phyloP scores from a whole-genome alignment of 176 grass and related monocot species.

The Paspalum vaginatum region DNA sequence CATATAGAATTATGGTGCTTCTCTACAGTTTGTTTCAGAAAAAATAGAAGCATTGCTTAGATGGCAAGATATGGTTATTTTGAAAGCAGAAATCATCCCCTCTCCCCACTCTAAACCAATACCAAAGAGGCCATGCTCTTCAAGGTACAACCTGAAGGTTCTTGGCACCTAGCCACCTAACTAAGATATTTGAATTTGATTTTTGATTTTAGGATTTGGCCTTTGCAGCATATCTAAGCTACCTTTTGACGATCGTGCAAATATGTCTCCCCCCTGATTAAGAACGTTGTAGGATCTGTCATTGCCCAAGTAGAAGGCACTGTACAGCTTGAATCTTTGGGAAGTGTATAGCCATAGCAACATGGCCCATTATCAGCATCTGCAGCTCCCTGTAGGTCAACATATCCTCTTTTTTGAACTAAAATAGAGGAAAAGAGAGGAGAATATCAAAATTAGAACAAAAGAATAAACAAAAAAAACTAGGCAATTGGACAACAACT shows the following conservation, averaged over 20 bases:
- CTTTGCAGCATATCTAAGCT: constrained; percentile 2
- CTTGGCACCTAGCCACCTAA: not conserved
- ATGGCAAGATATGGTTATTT: not conserved
- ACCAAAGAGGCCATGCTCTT: not conserved
- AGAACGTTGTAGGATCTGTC: constrained; percentile 89
- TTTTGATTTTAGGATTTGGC: constrained; percentile 3
- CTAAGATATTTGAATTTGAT: not conserved
- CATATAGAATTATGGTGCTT: not conserved
- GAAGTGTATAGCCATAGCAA: constrained; percentile 88
- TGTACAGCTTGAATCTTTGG: constrained; percentile 70
- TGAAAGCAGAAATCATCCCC: not conserved
- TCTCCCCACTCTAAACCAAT: not conserved
- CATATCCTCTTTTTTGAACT: constrained; percentile 89
- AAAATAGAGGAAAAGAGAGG: constrained; percentile 31
- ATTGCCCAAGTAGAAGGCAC: constrained; percentile 74
- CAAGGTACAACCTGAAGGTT: not conserved
- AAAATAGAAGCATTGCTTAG: not conserved
- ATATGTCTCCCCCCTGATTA: constrained; percentile 91
- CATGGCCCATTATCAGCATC: constrained; percentile 48
- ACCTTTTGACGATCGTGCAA: constrained; percentile 86
- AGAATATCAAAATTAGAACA: constrained; percentile 23
- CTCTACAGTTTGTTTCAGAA: not conserved
- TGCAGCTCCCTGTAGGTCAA: constrained; percentile 80
- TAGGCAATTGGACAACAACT: constrained; percentile 27
- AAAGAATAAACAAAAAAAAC: not conserved